Conservation (phyloP, 495 filamentous ascomycete genomes). For the Penicillium paradoxum region DNA sequence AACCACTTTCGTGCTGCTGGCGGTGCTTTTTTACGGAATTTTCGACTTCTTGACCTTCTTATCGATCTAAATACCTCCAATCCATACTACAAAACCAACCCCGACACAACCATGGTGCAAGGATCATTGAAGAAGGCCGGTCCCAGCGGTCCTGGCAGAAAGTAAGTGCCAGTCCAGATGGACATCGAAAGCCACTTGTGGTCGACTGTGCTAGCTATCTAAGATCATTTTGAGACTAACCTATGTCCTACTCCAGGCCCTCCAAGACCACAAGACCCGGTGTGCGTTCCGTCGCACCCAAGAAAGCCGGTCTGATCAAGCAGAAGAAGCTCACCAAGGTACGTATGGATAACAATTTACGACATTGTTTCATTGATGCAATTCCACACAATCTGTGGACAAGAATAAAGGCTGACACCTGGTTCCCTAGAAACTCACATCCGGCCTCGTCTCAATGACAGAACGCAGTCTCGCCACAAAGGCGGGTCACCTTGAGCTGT, state of each 20-base stretch:
- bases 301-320: slow-evolving; percentile 56
- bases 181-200: background rate
- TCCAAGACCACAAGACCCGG: slow-evolving; percentile 48
- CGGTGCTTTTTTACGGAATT: slow-evolving; percentile 12
- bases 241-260: background rate
- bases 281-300: slow-evolving; percentile 60
- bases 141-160: background rate
- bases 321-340: slow-evolving; percentile 61
- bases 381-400: background rate
- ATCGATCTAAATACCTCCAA: background rate
- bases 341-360: slow-evolving; percentile 1
- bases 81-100: background rate
- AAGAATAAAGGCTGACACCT: background rate
- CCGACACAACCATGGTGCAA: slow-evolving; percentile 3
- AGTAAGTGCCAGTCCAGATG: slow-evolving; percentile 1
- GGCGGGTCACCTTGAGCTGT: slow-evolving; percentile 69
- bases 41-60: background rate
- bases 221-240: background rate
- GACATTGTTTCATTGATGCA: background rate
- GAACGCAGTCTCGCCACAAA: slow-evolving; percentile 62
- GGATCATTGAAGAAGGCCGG: slow-evolving; percentile 4
- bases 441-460: slow-evolving; percentile 58
- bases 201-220: background rate
- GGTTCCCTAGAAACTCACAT: slow-evolving; percentile 53
- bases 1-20: slow-evolving; percentile 27